Evolutionary conservation across 2,329 filamentous ascomycete species (phyloP).

Genomic region (Calonectria leucothoes): DNA sequence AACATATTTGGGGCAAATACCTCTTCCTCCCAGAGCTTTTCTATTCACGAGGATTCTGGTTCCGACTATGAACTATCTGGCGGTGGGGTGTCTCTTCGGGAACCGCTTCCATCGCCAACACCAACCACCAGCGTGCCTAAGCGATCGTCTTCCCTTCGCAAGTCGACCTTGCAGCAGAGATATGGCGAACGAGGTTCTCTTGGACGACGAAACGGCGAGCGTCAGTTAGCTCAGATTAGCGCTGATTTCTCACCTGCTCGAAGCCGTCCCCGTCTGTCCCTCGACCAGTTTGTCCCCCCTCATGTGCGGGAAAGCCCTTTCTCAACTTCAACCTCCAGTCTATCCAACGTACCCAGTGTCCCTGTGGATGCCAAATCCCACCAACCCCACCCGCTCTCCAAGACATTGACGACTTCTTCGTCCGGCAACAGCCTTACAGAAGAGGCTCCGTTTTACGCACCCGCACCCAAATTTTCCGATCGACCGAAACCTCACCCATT

Average conservation of each 20-base stretch:
- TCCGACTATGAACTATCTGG: constrained; percentile 66
- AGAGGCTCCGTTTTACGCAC: constrained; percentile 62
- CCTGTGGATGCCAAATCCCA: constrained; percentile 57
- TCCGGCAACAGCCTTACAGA: constrained; percentile 83
- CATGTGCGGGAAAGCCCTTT: constrained; percentile 74
- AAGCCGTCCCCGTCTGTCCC: constrained; percentile 78
- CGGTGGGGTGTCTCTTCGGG: constrained; percentile 48
- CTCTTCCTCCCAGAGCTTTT: constrained; percentile 58
- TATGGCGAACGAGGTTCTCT: constrained; percentile 75
- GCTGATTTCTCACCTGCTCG: constrained; percentile 68
- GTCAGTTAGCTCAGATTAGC: constrained; percentile 62
- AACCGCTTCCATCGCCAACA: constrained; percentile 57
- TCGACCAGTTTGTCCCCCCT: constrained; percentile 81
- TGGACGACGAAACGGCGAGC: constrained; percentile 69
- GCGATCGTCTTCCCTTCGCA: constrained; percentile 81
- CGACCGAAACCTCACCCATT: constrained; percentile 48
- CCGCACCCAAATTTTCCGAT: constrained; percentile 42
- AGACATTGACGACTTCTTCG: constrained; percentile 87
- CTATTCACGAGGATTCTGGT: constrained; percentile 61
- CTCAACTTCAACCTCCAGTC: constrained; percentile 62
- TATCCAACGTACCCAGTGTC: constrained; percentile 59
- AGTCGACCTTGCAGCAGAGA: constrained; percentile 89
- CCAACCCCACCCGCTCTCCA: constrained; percentile 85
- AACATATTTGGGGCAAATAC: constrained; percentile 79
- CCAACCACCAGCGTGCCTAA: constrained; percentile 69